A percentile compares a stretch with the other conserved stretches of the same genome.
Conservation (phyloP, 1,284 basidiomycete genomes). For the Cutaneotrichosporon dermatis region DNA sequence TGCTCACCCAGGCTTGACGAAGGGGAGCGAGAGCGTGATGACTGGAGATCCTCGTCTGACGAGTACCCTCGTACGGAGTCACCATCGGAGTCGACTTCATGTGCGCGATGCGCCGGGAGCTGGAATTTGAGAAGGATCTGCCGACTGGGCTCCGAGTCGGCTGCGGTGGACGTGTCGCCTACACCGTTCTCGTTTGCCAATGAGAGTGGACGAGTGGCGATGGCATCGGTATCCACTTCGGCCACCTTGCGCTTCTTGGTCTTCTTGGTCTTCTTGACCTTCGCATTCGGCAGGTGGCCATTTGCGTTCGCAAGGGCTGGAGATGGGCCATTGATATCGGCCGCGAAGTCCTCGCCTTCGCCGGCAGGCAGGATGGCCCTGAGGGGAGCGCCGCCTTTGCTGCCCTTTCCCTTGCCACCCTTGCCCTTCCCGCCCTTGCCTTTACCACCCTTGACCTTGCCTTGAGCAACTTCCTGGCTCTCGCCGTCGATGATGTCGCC, state of each 20-base stretch:
- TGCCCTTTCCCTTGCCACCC: constrained; percentile 5
- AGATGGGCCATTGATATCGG: neutral
- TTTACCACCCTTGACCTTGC: neutral
- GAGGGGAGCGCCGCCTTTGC: too few relatives aligned
- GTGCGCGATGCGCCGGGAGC: constrained; percentile 4
- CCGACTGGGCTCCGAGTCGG: neutral
- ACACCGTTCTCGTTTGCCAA: neutral
- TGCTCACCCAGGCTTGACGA: neutral
- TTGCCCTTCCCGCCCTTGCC: constrained; percentile 1
- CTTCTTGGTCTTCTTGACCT: too few relatives aligned
- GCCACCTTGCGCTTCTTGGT: too few relatives aligned
- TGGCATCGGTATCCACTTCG: too few relatives aligned
- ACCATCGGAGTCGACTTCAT: constrained; percentile 41
- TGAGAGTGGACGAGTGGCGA: too few relatives aligned
- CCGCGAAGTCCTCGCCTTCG: neutral
- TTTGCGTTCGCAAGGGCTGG: too few relatives aligned
- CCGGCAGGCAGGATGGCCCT: neutral
- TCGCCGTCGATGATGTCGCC: neutral
- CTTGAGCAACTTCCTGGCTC: too few relatives aligned
- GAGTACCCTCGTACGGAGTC: constrained; percentile 37
- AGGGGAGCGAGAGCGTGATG: neutral
- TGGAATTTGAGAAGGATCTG: neutral
- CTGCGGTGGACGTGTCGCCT: neutral
- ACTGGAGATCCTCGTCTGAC: constrained; percentile 16
- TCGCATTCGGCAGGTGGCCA: too few relatives aligned